Conservation (phyloP, 257 asterid species). For the Solanum stenotomum region DNA sequence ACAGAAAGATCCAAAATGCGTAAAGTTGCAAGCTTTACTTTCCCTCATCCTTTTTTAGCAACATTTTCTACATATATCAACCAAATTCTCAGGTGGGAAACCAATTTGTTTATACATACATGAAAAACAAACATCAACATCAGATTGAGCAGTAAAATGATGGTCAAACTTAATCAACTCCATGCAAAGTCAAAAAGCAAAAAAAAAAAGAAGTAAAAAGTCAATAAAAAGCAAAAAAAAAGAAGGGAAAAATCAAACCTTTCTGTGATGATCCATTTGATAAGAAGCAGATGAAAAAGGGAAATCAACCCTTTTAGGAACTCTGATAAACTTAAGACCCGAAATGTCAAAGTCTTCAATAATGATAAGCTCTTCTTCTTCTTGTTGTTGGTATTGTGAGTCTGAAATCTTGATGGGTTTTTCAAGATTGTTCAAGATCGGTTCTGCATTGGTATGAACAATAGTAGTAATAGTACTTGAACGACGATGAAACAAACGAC, state of each 20-base stretch:
- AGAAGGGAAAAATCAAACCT: conserved; percentile 25
- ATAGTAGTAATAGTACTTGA: conserved; percentile 10
- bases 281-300: conserved; percentile 11
- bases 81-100: not conserved
- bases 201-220: not conserved
- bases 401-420: not conserved
- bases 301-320: conserved; percentile 55
- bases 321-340: conserved; percentile 51
- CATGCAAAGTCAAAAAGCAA: not conserved
- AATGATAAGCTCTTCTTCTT: conserved; percentile 20
- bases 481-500: conserved; percentile 70
- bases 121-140: not conserved
- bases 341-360: conserved; percentile 57
- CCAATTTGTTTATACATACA: not conserved
- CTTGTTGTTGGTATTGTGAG: not conserved
- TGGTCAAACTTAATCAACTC: not conserved
- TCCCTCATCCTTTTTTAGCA: not conserved
- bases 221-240: not conserved
- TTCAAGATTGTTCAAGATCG: conserved; percentile 8
- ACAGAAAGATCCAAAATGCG: not conserved
- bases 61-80: not conserved
- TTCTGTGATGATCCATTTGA: conserved; percentile 71
- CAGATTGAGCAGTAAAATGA: not conserved
- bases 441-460: conserved; percentile 16
- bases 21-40: not conserved